Base-by-base conservation (phyloP, 495 filamentous ascomycete genomes). In the Elasticomyces elasticus region DNA sequence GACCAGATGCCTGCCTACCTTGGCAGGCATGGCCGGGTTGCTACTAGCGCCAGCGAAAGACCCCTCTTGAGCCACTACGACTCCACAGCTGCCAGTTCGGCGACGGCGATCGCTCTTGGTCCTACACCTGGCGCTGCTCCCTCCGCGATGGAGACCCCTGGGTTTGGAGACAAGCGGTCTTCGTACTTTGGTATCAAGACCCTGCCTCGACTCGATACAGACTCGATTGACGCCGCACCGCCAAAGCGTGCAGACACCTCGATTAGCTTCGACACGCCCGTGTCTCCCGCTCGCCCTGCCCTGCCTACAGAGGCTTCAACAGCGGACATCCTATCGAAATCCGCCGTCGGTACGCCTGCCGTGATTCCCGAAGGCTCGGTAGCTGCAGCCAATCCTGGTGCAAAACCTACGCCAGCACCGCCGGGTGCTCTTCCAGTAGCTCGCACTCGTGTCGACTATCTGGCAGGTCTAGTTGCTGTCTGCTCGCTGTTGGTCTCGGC, bases 391-490 rank as follows among this genome's bases (percentile, higher is more conserved):
- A 65, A 58, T 12, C 38, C 42, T 28, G 51, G 51, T 10, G 60
- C 62, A 19, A 55, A 57, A 31, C 38, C 37, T 43, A 35, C 33
- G 25, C 44, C 44, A 5, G 44, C 19, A 48, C 10, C 44, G 23
- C 9, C 13, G 7, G 30, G 30, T 11, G 59, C 47, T 22, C 24
- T 65, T 1, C 60, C 58, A 10, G 11, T 28, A 31, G 57, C 62
- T 20, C 56, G 55, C 35, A 57, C 67, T 35, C 59, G 71, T 19
- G 60, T 73, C 22, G 71, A 73, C 54, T 72, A 72, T 52, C 56
- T 73, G n/a, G 71, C 71, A 6, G 71, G 71, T 12, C 54, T 72
- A 2, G 62, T 71, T 11, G 67, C 68, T 10, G 37, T 73, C 9
- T 65, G 57, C 50, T 58, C 68, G 28, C 35, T 72, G 20, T 55